Evolutionary conservation across 208 protist species (phyloP), one percentile per base, ranked within the genome.

Genomic region (Wallacemonas sp.): DNA sequence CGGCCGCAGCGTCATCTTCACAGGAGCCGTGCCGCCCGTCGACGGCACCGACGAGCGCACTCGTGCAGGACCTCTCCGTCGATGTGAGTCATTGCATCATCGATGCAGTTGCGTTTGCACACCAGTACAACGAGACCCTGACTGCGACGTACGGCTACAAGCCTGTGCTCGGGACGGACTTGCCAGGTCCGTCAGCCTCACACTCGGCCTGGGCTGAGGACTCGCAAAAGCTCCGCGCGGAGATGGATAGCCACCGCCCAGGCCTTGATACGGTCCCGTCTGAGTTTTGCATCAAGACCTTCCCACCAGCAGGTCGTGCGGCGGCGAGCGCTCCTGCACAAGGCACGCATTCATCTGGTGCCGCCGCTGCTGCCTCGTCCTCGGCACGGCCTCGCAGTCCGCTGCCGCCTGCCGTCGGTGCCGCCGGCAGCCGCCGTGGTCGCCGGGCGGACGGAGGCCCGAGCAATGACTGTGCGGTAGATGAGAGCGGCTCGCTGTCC

Each of bases 101-200:
- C 66, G 86, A 96, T 62, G 82, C 88, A 0, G 68, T 84, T 19
- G 67, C 33, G 22, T 96, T 96, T 39, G 82, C 84, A n/a, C 62
- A 68, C 11, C 66, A 82, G 31, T 83, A 93, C 74, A 93, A 94
- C 66, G 72, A 82, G 56, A 68, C 70, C 41, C 73, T 96, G 12
- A 77, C 79, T 42, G 77, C 66, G 38, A 82, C 85, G 70, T 94
- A 93, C 71, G 86, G 87, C 19, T 94, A 91, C 75, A 70, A 75
- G 28, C 80, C 82, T 45, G 55, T 82, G 21, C 26, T 82, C 8
- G 63, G 47, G 3, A 54, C 53, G 14, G 33, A 62, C 22, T 26
- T 26, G 34, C 26, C 44, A 3, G 39, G 22, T 2, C 36, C 24
- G 11, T 66, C 75, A 22, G 80, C 55, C 68, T 62, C 69, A 28